Evolutionary conservation across 164 flowering plant genomes (phyloP).

Genomic region (Umbellularia californica): DNA sequence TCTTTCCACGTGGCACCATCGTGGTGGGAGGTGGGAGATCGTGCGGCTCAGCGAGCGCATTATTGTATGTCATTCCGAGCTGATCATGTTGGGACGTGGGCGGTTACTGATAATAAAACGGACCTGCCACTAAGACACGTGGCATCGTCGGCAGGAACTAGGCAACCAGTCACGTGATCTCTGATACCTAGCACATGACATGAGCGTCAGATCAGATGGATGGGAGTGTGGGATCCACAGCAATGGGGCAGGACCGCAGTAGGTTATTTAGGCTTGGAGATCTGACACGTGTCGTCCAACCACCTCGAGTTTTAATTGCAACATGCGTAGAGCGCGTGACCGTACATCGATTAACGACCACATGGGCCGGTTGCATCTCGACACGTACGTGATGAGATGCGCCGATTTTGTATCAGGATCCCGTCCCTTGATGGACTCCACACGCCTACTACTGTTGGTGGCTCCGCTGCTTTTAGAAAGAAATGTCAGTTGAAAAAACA

Average conservation of each 20-base stretch:
- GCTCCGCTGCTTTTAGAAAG: too few relatives aligned
- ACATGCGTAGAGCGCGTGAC: not conserved
- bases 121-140: conserved; percentile 3
- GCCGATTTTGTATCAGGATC: too few relatives aligned
- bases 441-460: too few relatives aligned
- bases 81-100: conserved; percentile 7
- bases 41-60: not conserved
- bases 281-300: not conserved
- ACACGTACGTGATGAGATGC: too few relatives aligned
- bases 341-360: too few relatives aligned
- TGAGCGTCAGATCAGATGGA: conserved; percentile 1
- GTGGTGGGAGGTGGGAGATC: conserved; percentile 9
- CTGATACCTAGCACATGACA: conserved; percentile 24
- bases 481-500: too few relatives aligned
- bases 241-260: not conserved
- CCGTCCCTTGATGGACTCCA: too few relatives aligned
- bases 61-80: not conserved
- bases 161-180: conserved; percentile 14
- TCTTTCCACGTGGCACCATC: conserved; percentile 4
- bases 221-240: too few relatives aligned
- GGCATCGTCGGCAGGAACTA: conserved; percentile 7
- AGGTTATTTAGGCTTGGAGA: not conserved
- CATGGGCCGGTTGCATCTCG: too few relatives aligned
- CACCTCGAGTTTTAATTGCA: not conserved
- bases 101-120: conserved; percentile 3